These are phyloP conservation scores for Paspalum vaginatum DNA, from an alignment of 176 grass and related monocot genomes.

Conservation along the genomic window DNA sequence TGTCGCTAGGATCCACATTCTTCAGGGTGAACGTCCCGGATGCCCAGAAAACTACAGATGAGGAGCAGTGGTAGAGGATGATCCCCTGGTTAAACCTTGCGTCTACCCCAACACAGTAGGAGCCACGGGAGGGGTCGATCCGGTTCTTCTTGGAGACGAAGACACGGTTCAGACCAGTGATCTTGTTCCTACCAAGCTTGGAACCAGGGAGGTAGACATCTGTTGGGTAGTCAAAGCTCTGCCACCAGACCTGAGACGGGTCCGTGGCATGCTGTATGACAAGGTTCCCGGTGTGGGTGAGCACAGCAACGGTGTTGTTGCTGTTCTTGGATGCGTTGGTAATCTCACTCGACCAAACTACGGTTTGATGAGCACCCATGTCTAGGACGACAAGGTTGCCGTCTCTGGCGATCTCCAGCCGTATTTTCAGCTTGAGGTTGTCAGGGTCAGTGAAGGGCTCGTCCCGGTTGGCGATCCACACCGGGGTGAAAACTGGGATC, in stretches of 20 bases:
- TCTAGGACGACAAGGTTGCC: background rate
- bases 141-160: background rate
- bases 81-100: too few species aligned
- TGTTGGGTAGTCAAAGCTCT: background rate
- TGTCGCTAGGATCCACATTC: too few species aligned
- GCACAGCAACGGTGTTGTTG: background rate
- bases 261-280: background rate
- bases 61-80: background rate
- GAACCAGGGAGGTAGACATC: background rate
- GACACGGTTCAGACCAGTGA: background rate
- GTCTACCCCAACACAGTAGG: background rate
- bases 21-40: background rate
- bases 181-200: background rate
- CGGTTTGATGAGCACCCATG: background rate
- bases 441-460: background rate
- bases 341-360: background rate
- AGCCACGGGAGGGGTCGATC: background rate
- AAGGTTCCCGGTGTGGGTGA: background rate
- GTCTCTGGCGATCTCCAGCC: background rate
- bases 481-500: background rate
- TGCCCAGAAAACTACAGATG: background rate
- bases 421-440: background rate
- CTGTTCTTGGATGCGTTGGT: background rate
- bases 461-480: background rate
- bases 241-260: background rate